These are phyloP conservation scores for Lipomyces orientalis DNA, from an alignment of 805 yeast species.

Conservation along the genomic window DNA sequence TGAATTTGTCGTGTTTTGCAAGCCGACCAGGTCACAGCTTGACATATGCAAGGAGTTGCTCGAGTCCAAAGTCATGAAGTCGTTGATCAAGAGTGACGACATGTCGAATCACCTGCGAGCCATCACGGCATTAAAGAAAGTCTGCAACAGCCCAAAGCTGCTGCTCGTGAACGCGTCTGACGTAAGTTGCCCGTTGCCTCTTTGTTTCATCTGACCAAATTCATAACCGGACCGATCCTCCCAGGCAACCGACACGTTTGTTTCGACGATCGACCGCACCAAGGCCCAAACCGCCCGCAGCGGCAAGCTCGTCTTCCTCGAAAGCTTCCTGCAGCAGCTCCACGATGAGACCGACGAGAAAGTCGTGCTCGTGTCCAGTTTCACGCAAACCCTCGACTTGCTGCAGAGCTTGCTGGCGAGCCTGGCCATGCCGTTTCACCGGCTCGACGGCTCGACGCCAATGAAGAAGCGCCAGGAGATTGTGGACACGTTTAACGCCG, in stretches of 20 bases:
- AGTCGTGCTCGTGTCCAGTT: conserved; percentile 84
- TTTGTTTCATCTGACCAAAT: neutral
- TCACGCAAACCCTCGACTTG: conserved; percentile 83
- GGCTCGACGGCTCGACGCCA: conserved; percentile 88
- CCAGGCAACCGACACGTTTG: conserved; percentile 3
- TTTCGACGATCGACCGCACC: conserved; percentile 18
- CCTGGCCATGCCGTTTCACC: conserved; percentile 55
- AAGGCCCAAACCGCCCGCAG: conserved; percentile 40
- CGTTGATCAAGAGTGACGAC: conserved; percentile 45
- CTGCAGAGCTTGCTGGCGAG: conserved; percentile 62
- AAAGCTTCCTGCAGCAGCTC: conserved; percentile 61
- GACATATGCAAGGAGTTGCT: conserved; percentile 59
- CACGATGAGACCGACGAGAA: conserved; percentile 61
- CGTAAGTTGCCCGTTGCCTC: conserved; percentile 2
- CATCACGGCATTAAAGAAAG: conserved; percentile 75
- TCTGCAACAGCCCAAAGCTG: conserved; percentile 81
- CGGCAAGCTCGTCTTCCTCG: conserved; percentile 71
- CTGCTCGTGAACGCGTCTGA: conserved; percentile 47
- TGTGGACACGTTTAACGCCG: conserved; percentile 70
- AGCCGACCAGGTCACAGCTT: conserved; percentile 70
- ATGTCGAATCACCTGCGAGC: conserved; percentile 58
- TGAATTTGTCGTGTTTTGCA: conserved; percentile 77
- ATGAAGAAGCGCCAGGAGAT: conserved; percentile 65
- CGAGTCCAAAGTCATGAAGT: conserved; percentile 44
- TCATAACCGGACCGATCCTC: neutral